Evolutionary conservation across 306 rosid genomes (phyloP), one percentile per base, ranked within the genome.

Genomic region (Astragalus membranaceus): DNA sequence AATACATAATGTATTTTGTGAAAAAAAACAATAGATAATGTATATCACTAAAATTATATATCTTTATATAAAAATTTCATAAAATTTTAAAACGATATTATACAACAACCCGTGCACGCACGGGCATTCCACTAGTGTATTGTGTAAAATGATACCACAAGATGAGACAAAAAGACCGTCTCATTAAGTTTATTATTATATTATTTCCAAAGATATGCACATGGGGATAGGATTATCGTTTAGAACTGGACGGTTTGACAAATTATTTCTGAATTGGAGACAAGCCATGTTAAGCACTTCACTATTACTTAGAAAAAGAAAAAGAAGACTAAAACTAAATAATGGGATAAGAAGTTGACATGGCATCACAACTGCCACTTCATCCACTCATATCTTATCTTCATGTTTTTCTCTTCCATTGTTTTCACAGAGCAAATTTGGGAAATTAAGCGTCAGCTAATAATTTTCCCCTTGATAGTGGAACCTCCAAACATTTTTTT

Each of bases 271-370:
- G 46, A 65, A 54, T 73, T 46, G 30, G 67, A 69, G 78, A 82
- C 89, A 65, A 42, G 65, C 76, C 87, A 82, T 44, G 87, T 83
- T 86, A 75, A 80, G 35, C 52, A 62, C 63, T 48, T 52, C 70
- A 80, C 76, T 61, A 67, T 78, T 49, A 35, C 47, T 11, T 11
- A 0, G 10, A 62, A 80, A 81, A 73, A 0, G 10, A 62, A 80
- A 81, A 73, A 10, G 3, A 9, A 44, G 54, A 11, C 26, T 10
- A 33, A 75, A 64, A 53, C 61, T 77, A 4, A 71, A 35, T 36
- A 36, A 72, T 51, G 43, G 62, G 50, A 46, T 33, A 13, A 64
- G 84, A 82, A 72, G 46, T 66, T 75, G 82, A 84, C 81, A 43
- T 75, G 80, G 80, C 82, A 77, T 57, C 54, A 14, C 6, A 48